Evolutionary conservation across 2,329 filamentous ascomycete species (phyloP).

Genomic region (Drechslerella stenobrocha): DNA sequence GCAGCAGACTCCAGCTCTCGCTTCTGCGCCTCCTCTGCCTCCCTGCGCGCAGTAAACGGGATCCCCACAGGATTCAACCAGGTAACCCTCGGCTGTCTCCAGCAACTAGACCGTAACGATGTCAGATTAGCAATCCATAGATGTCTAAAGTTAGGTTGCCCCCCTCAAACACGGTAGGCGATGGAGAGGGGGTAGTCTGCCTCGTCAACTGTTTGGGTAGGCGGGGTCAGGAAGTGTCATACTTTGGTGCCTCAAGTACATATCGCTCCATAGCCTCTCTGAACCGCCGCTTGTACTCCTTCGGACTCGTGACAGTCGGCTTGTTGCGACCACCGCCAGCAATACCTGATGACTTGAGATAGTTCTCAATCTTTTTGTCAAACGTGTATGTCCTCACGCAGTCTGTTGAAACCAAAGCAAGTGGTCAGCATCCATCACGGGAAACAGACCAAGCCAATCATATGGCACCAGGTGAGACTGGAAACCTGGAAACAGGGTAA

Average conservation of each 20-base stretch:
- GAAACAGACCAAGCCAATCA: constrained; percentile 10
- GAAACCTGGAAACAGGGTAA: constrained; percentile 43
- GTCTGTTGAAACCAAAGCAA: constrained; percentile 59
- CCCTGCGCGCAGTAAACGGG: constrained; percentile 41
- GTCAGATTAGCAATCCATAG: constrained; percentile 14
- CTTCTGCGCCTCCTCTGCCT: constrained; percentile 42
- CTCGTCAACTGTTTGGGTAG: constrained; percentile 1
- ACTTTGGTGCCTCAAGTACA: constrained; percentile 56
- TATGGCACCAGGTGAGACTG: constrained; percentile 15
- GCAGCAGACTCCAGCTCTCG: constrained; percentile 9
- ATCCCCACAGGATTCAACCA: constrained; percentile 47
- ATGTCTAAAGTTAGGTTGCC: constrained; percentile 3
- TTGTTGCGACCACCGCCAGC: constrained; percentile 74
- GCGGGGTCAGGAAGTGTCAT: constrained; percentile 14
- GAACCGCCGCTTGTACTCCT: constrained; percentile 96
- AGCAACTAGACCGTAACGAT: constrained; percentile 29
- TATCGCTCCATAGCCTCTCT: constrained; percentile 93
- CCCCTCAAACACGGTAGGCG: neutral
- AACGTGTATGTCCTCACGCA: constrained; percentile 98
- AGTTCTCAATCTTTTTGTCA: constrained; percentile 99
- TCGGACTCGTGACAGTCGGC: constrained; percentile 94
- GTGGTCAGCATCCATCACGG: constrained; percentile 21
- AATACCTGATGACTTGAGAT: constrained; percentile 96
- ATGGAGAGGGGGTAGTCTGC: constrained; percentile 8
- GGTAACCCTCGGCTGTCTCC: constrained; percentile 48